Evolutionary conservation across 495 filamentous ascomycete species (phyloP), one percentile per base, ranked within the genome.

Genomic region (Alectoria sarmentosa): DNA sequence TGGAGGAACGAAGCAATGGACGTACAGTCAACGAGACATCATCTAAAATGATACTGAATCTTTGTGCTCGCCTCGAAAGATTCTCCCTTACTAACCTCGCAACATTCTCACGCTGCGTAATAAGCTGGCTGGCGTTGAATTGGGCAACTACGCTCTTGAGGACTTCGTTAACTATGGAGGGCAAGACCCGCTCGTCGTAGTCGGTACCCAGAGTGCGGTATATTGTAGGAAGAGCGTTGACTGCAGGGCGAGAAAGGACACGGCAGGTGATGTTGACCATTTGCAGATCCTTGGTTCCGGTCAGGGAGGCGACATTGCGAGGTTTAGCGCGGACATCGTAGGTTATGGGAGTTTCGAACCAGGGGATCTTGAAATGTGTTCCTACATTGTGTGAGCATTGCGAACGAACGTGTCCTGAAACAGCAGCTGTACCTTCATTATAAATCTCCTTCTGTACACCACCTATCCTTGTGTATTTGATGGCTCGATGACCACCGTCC

Each of bases 201-300:
- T 98, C 94, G 54, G 87, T 87, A 38, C 94, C 94, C 14, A 98
- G 85, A 2, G 94, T 98, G 56, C 94, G 86, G 80, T 97, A 98
- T 69, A 98, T 98, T 75, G 93, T 90, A 8, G 94, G 94, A 37
- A 98, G 86, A 38, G 92, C 89, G 62, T 90, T 84, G 69, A 98
- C 80, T 44, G 89, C 86, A 65, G 94, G 94, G 73, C 90, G 83
- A 54, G 92, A 96, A 62, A 98, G 90, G 58, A 98, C 94, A 92
- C 94, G 95, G 79, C 94, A 98, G 72, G 95, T 98, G 76, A 98
- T 98, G 83, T 98, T 98, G 75, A 98, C 94, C 94, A 98, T 98
- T 83, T 98, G 94, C 74, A 98, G 79, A 77, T 98, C 94, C 78
- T 98, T 98, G 72, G 94, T 98, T 69, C 95, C 94, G 62, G 94